Evolutionary conservation across 148 eudicot species (phyloP), one percentile per base, ranked within the genome.

Genomic region (Amaranthus cruentus): DNA sequence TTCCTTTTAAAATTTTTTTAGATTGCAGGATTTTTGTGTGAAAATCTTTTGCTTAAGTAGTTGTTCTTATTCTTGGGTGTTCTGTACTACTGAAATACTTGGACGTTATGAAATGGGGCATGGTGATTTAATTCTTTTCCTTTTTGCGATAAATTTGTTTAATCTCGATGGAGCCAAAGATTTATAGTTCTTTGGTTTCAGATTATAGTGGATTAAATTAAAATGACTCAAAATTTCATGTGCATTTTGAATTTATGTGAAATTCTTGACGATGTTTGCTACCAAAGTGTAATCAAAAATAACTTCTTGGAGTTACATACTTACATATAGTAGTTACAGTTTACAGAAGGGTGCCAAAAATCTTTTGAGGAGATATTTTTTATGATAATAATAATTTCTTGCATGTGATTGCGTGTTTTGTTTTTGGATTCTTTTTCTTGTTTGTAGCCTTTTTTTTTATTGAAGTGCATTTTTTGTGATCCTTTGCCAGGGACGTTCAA

Each of bases 401-500:
- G 12, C 47, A 4, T 15, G 52, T 55, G 44, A 11, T 72, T 43
- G 60, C n/a, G 62, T 15, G 38, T 4, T 0, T 55, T 8, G 10
- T 5, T 61, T 8, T 28, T 11, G 51, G 55, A 6, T 52, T 11
- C n/a, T 21, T 46, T 21, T 46, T 8, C n/a, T n/a, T 46, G 3
- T 13, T 3, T 44, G 38, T 64, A 42, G 49, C 68, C 53, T 42
- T 11, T 63, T 9, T n/a, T 65, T n/a, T 28, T 3, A n/a, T 11
- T 3, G 42, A 7, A 43, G 15, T 13, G 3, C 28, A 6, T 7
- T 61, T 38, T 70, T n/a, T 63, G 8, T 21, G 12, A 44, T 60
- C 0, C 6, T 73, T 73, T 73, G 79, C 66, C 88, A 95, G 99
- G 92, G 88, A 11, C 87, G 77, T 61, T 83, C 91, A 68, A 83